Evolutionary conservation across 345 rosid genomes (phyloP).

Genomic region (Dovyalis caffra): DNA sequence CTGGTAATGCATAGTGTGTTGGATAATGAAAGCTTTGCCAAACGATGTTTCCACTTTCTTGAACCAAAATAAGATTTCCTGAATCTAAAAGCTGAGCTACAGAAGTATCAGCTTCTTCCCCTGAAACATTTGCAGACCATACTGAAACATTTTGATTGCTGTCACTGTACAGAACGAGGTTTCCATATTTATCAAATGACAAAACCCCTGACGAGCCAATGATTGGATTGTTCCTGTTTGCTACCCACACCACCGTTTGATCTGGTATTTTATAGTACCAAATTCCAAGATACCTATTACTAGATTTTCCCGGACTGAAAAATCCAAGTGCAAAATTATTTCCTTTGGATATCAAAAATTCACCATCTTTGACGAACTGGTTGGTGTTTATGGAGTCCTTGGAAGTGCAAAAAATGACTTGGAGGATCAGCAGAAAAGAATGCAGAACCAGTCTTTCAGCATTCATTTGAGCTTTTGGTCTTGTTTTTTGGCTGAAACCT

Average conservation of each 20-base stretch:
- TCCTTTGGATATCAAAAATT: constrained; percentile 2
- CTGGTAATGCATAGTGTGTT: background rate
- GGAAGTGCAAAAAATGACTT: background rate
- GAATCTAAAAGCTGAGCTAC: constrained; percentile 10
- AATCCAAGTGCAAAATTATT: background rate
- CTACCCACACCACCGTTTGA: too few species aligned
- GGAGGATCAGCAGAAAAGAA: background rate
- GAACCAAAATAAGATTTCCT: constrained; percentile 5
- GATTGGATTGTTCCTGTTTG: constrained; percentile 12
- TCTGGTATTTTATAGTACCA: too few species aligned
- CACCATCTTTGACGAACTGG: constrained; percentile 1
- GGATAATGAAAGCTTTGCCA: background rate
- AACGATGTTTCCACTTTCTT: background rate
- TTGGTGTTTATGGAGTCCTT: background rate
- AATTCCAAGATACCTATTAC: too few species aligned
- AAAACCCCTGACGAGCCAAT: constrained; percentile 5
- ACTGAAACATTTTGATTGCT: background rate
- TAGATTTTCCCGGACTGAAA: too few species aligned
- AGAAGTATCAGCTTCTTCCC: background rate
- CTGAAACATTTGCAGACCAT: constrained; percentile 11
- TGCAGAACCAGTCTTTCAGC: background rate
- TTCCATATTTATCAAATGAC: background rate
- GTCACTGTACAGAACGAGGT: background rate
- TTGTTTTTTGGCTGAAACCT: background rate
- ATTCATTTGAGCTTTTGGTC: background rate